Percentiles rank a stretch among this genome's conserved stretches.
Evolutionary conservation across 2,329 filamentous ascomycete species (phyloP).

Genomic region (Pyricularia sp.): DNA sequence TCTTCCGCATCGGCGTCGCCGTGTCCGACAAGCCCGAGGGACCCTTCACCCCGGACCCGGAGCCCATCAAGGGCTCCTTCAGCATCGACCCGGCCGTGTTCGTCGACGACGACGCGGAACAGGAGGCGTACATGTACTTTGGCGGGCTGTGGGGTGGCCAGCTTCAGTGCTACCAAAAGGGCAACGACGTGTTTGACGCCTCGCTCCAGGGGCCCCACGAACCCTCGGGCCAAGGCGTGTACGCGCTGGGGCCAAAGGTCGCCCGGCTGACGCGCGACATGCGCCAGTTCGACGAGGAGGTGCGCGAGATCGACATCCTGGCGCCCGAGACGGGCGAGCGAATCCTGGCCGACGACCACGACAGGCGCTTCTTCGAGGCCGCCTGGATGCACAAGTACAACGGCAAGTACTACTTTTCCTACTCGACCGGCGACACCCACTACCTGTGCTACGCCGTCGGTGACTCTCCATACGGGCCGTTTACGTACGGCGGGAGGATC

Average conservation of each 20-base stretch:
- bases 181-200: constrained; percentile 40
- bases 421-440: constrained; percentile 68
- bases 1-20: constrained; percentile 67
- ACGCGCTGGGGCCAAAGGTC: constrained; percentile 53
- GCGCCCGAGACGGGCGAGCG: constrained; percentile 46
- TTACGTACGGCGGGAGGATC: constrained; percentile 58
- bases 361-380: constrained; percentile 66
- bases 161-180: constrained; percentile 58
- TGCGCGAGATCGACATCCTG: constrained; percentile 50
- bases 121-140: constrained; percentile 57
- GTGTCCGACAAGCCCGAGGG: constrained; percentile 50
- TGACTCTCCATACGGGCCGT: constrained; percentile 53
- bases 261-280: constrained; percentile 52
- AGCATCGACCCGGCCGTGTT: constrained; percentile 68
- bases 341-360: constrained; percentile 55
- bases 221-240: constrained; percentile 38
- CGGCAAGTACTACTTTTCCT: constrained; percentile 61
- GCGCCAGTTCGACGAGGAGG: constrained; percentile 41
- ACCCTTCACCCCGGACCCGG: constrained; percentile 53
- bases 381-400: constrained; percentile 66
- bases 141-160: constrained; percentile 73
- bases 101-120: constrained; percentile 64
- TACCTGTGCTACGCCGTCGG: constrained; percentile 58
- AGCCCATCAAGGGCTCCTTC: constrained; percentile 55
- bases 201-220: constrained; percentile 44